phyloP scores from a whole-genome alignment of 23 red algal species.

The Gracilariopsis chorda region DNA sequence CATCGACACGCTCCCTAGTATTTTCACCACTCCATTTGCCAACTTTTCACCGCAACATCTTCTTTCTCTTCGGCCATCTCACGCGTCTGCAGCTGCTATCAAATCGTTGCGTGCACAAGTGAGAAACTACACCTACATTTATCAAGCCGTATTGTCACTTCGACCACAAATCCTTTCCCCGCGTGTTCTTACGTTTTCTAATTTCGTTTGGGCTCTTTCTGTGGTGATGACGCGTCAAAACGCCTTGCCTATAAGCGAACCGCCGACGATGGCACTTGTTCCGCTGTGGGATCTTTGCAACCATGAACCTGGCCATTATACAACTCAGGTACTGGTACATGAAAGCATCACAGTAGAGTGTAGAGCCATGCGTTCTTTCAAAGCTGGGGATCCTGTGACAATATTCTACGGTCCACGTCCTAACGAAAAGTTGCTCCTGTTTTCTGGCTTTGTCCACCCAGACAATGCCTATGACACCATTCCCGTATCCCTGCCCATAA shows the following conservation, averaged over 20 bases:
- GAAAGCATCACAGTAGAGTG: constrained; percentile 41
- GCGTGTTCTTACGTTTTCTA: background rate
- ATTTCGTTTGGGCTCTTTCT: constrained; percentile 62
- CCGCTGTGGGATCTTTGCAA: constrained; percentile 85
- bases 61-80: constrained; percentile 23
- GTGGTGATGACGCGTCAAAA: constrained; percentile 83
- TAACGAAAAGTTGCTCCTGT: constrained; percentile 52
- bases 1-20: constrained; percentile 47
- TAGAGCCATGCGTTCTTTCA: constrained; percentile 50
- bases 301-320: constrained; percentile 31
- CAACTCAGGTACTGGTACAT: constrained; percentile 33
- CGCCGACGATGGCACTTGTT: constrained; percentile 31
- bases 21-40: constrained; percentile 54
- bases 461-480: constrained; percentile 30
- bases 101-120: constrained; percentile 31
- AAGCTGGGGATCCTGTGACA: constrained; percentile 47
- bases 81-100: constrained; percentile 1
- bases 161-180: background rate
- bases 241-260: constrained; percentile 6
- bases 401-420: constrained; percentile 72
- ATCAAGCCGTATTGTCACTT: background rate
- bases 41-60: constrained; percentile 18
- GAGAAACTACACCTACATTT: constrained; percentile 64
- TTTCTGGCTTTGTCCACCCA: constrained; percentile 65
- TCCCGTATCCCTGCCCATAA: background rate